Evolutionary conservation across 768 basidiomycete genomes (phyloP).

Genomic region (Termitomyces sp.): DNA sequence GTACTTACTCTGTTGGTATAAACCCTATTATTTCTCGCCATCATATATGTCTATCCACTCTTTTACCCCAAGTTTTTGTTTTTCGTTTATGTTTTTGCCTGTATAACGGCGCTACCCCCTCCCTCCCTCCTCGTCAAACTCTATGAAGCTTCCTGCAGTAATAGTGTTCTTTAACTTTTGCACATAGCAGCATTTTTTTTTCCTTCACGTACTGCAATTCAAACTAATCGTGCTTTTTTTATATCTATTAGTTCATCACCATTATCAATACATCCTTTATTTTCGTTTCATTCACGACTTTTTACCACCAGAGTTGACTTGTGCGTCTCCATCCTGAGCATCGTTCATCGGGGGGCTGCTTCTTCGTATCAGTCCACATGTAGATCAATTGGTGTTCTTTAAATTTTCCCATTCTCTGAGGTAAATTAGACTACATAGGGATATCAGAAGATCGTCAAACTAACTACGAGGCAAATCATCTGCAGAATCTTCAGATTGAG

Average conservation of each 20-base stretch:
- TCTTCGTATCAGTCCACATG: too few species aligned
- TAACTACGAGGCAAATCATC: neutral
- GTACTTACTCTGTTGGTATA: conserved; percentile 11
- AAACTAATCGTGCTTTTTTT: conserved; percentile 14
- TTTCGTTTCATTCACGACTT: neutral
- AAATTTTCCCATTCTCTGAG: too few species aligned
- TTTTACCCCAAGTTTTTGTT: conserved; percentile 1
- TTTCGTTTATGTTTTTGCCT: conserved; percentile 9
- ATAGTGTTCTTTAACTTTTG: neutral
- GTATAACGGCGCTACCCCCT: conserved; percentile 18
- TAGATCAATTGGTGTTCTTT: neutral
- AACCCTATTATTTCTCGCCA: conserved; percentile 1
- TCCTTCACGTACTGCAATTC: conserved; percentile 16
- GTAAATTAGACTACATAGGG: neutral
- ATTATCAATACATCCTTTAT: neutral
- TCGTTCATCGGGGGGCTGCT: too few species aligned
- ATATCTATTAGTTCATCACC: neutral
- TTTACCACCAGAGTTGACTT: neutral
- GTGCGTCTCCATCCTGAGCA: too few species aligned
- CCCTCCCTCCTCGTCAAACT: neutral
- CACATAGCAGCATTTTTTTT: conserved; percentile 10
- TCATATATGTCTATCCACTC: conserved; percentile 2
- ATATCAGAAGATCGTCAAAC: neutral
- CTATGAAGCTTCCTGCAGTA: conserved; percentile 15
- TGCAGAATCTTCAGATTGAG: neutral